phyloP scores from a whole-genome alignment of 1,284 basidiomycete species.

The Cutaneotrichosporon dermatis region DNA sequence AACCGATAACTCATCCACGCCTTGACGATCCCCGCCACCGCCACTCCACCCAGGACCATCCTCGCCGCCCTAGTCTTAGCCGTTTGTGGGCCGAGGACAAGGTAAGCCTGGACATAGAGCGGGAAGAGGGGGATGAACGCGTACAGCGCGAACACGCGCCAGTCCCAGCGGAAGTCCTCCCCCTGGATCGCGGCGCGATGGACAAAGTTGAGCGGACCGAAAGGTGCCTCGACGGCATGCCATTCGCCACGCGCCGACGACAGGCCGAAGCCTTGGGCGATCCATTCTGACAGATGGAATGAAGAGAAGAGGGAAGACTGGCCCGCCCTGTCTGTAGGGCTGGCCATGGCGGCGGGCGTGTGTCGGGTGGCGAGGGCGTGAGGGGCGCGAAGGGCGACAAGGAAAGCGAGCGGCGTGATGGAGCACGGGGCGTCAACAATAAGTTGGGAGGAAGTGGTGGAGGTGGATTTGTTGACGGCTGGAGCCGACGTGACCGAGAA shows the following conservation, averaged over 20 bases:
- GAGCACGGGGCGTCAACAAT: no score
- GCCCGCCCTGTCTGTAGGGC: not conserved
- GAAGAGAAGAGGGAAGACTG: no score
- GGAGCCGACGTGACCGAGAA: no score
- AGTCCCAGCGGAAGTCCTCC: not conserved
- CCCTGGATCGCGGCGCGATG: not conserved
- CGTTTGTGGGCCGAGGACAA: conserved; percentile 27
- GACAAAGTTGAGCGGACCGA: conserved; percentile 6
- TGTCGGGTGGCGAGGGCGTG: no score
- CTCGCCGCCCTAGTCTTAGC: conserved; percentile 19
- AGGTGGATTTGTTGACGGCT: no score
- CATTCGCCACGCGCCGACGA: not conserved
- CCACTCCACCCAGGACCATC: conserved; percentile 21
- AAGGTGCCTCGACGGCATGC: not conserved
- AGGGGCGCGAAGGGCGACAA: no score
- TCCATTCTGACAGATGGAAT: not conserved
- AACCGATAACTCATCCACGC: conserved; percentile 30
- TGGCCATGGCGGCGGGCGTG: no score
- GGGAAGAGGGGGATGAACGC: conserved; percentile 13
- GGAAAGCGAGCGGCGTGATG: no score
- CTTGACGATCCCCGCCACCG: conserved; percentile 19
- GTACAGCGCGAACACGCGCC: not conserved
- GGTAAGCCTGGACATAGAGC: conserved; percentile 25
- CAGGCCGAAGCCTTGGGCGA: not conserved
- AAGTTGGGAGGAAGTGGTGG: no score